Conservation (phyloP, 2,329 filamentous ascomycete species). For the Colletotrichum trifolii region DNA sequence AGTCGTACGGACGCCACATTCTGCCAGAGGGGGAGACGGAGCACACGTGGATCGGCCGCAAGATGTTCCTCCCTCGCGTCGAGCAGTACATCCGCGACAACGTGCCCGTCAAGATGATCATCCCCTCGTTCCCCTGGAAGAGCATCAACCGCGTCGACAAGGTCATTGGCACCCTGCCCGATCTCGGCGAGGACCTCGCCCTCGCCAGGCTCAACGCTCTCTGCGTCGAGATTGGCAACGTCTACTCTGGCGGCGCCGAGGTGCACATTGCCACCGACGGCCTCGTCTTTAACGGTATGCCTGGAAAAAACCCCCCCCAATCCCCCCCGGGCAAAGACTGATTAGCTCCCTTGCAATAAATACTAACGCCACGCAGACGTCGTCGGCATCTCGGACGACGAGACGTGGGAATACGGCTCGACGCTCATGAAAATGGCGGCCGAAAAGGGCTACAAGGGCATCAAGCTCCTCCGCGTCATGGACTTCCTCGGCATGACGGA, state of each 20-base stretch:
- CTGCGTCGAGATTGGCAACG: slow-evolving; percentile 49
- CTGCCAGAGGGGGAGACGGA: slow-evolving; percentile 29
- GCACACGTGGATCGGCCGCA: slow-evolving; percentile 35
- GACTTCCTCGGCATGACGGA: slow-evolving; percentile 41
- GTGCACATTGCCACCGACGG: slow-evolving; percentile 56
- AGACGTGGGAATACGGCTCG: slow-evolving; percentile 53
- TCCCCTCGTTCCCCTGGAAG: slow-evolving; percentile 40
- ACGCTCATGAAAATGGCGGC: slow-evolving; percentile 48
- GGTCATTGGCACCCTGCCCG: slow-evolving; percentile 49
- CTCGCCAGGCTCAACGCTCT: slow-evolving; percentile 52
- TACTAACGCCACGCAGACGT: slow-evolving; percentile 47
- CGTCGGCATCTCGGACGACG: slow-evolving; percentile 52
- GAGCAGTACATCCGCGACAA: slow-evolving; percentile 33
- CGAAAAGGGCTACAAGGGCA: slow-evolving; percentile 44
- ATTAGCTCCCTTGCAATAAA: too few species aligned
- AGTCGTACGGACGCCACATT: slow-evolving; percentile 29
- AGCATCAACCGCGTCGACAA: slow-evolving; percentile 43
- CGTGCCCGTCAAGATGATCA: slow-evolving; percentile 36
- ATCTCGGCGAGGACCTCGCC: slow-evolving; percentile 55
- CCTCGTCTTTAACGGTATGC: slow-evolving; percentile 45
- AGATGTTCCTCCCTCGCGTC: slow-evolving; percentile 33
- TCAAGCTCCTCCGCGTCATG: slow-evolving; percentile 50
- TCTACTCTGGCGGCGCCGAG: slow-evolving; percentile 53
- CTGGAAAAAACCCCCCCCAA: accelerated
- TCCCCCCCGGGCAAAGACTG: too few species aligned